Evolutionary conservation across 2,329 filamentous ascomycete species (phyloP), one percentile per base, ranked within the genome.

Genomic region (Hypoxylon sp.): DNA sequence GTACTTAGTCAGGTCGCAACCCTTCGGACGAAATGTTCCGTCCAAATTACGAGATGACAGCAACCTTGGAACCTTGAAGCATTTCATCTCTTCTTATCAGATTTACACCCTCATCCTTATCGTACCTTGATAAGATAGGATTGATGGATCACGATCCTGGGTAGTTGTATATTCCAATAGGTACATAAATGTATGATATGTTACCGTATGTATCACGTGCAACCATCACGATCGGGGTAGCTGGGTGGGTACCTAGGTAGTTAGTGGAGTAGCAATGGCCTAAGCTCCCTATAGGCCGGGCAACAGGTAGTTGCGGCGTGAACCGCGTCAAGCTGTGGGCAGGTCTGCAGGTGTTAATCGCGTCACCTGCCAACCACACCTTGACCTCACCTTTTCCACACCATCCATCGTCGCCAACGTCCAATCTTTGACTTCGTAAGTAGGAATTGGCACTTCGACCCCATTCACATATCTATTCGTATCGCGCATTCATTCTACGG

Each of bases 341-440:
- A 57, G 61, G 60, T 66, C 54, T 66, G 48, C 66, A 59, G 58
- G 49, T 58, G 58, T 56, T 67, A 67, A 67, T 68, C 64, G 64
- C 67, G 64, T 64, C 64, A 68, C 67, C 34, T 56, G 26, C 44
- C 57, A 46, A 56, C 44, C 34, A 54, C 56, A 54, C 41, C 62
- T 56, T 28, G 13, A 51, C 46, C 30, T 59, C 26, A 50, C 61
- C 56, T 59, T 56, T 39, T 59, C 54, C 55, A 47, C 50, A 53
- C 43, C 52, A 58, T 30, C 49, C 19, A 13, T 48, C 26, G 28
- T 53, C 54, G 48, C 48, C 49, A 47, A 32, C 32, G 55, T 56
- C 43, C 44, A 51, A 54, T 55, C 37, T 20, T 51, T 34, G 37
- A 5, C 13, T 22, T 41, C 32, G 13, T 15, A 52, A 17, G 37